Evolutionary conservation across 257 asterid species (phyloP).

Genomic region (Plectranthus barbatus): DNA sequence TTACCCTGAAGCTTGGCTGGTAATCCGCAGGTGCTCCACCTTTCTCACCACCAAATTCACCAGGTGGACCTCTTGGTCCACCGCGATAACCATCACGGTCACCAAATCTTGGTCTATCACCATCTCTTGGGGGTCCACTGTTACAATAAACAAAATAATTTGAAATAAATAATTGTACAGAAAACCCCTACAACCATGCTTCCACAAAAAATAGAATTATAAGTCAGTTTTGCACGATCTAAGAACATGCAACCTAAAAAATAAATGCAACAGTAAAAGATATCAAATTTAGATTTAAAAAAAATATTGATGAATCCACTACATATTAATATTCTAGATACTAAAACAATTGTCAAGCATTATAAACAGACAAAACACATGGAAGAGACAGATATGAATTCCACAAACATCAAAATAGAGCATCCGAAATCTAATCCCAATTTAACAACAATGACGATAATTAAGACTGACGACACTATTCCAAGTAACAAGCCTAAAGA

Average conservation of each 20-base stretch:
- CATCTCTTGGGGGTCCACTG: constrained; percentile 89
- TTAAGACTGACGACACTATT: too few relatives aligned
- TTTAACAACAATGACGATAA: too few relatives aligned
- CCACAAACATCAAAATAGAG: too few relatives aligned
- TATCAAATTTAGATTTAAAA: too few relatives aligned
- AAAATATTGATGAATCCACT: not conserved
- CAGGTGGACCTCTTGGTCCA: constrained; percentile 81
- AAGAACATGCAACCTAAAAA: not conserved
- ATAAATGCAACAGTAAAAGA: not conserved
- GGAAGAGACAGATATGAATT: not conserved
- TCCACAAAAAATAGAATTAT: too few relatives aligned
- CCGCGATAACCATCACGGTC: constrained; percentile 88
- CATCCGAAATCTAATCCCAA: too few relatives aligned
- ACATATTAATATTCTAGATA: not conserved
- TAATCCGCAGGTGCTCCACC: constrained; percentile 92
- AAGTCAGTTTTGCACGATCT: not conserved
- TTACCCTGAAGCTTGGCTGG: constrained; percentile 86
- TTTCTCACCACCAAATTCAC: constrained; percentile 72
- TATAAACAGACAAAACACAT: not conserved
- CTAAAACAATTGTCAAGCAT: too few relatives aligned
- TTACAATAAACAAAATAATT: not conserved
- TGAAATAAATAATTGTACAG: not conserved
- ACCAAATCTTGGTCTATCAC: constrained; percentile 74
- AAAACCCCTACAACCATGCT: not conserved
- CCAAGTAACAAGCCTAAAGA: not conserved